Percentiles rank a stretch among this genome's conserved stretches.
phyloP scores from a whole-genome alignment of 2,329 filamentous ascomycete genomes.

The Pseudocercospora pini-densiflorae region DNA sequence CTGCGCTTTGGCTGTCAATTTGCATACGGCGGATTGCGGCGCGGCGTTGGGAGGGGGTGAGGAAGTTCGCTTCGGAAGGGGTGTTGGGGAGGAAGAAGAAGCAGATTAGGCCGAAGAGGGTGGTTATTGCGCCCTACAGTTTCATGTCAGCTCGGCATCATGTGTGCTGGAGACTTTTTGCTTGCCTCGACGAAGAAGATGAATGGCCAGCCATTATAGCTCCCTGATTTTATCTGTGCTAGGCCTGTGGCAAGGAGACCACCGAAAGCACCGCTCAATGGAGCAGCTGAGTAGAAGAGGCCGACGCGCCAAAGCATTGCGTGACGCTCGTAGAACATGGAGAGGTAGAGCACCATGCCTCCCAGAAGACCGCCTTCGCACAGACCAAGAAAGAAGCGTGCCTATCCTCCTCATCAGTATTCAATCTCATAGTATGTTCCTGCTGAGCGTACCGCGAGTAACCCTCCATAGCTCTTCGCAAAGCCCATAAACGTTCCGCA shows the following conservation, averaged over 20 bases:
- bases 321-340: slow-evolving; percentile 48
- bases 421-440: not conserved
- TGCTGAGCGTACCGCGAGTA: slow-evolving; percentile 43
- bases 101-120: slow-evolving; percentile 57
- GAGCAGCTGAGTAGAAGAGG: slow-evolving; percentile 39
- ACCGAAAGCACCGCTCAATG: slow-evolving; percentile 46
- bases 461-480: slow-evolving; percentile 45
- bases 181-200: slow-evolving; percentile 48
- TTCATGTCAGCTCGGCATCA: not conserved
- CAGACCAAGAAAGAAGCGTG: slow-evolving; percentile 42
- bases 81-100: slow-evolving; percentile 60
- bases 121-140: slow-evolving; percentile 62
- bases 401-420: not conserved
- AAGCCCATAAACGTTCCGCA: slow-evolving; percentile 47
- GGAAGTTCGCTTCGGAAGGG: slow-evolving; percentile 51
- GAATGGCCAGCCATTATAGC: slow-evolving; percentile 47
- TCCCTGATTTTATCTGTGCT: slow-evolving; percentile 42
- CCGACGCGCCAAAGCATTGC: slow-evolving; percentile 47
- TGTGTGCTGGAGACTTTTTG: slow-evolving; percentile 59
- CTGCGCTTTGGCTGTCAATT: slow-evolving; percentile 35
- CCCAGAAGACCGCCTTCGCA: slow-evolving; percentile 47
- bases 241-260: slow-evolving; percentile 48
- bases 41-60: slow-evolving; percentile 35
- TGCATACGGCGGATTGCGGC: slow-evolving; percentile 37
- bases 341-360: slow-evolving; percentile 47